Base-by-base conservation (phyloP, 2,329 filamentous ascomycete species). In the Coleophoma eucalyptorum region DNA sequence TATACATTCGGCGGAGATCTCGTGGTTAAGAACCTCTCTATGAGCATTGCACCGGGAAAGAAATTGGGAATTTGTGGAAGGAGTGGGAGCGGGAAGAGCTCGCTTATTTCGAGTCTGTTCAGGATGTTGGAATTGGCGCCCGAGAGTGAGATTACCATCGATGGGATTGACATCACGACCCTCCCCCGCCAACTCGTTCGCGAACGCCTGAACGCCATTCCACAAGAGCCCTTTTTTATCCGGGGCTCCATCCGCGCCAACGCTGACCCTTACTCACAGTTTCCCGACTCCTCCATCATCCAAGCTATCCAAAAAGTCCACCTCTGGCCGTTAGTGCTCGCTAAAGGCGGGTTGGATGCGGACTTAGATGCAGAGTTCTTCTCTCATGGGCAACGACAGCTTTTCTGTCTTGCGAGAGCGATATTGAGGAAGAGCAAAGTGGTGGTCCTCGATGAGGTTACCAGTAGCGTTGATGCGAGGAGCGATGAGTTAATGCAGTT, bases 261-360 rank as follows among this genome's bases (percentile, higher is more conserved):
- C 45, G 65, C 77, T 1, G 76, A 79, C 48, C 75, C 77, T 0
- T 52, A 60, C n/a, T 58, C 58, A 8, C 74, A 3, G 77, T 42
- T 16, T n/a, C 35, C 38, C 38, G 90, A 97, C 61, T 89, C 91
- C 54, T 80, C 96, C 58, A 87, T 97, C 43, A 96, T 93, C 66
- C 83, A 81, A 3, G 88, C 89, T 0, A 80, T 97, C 2, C 84
- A 87, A 50, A 83, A 90, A 18, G 92, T 97, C 12, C 91, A 41
- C 15, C 44, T 51, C 13, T 52, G 46, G 41, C 33, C 33, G 35
- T 31, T 40, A 10, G 26, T 50, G 31, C 40, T 11, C 12, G 20
- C 12, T 15, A 50, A 38, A 3, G 50, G 50, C 16, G 50, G 50
- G 12, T 20, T 52, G 5, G 33, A 45, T 34, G 16, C 38, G 16